Conservation (phyloP, 2,329 filamentous ascomycete genomes). For the Monosporascus ibericus region DNA sequence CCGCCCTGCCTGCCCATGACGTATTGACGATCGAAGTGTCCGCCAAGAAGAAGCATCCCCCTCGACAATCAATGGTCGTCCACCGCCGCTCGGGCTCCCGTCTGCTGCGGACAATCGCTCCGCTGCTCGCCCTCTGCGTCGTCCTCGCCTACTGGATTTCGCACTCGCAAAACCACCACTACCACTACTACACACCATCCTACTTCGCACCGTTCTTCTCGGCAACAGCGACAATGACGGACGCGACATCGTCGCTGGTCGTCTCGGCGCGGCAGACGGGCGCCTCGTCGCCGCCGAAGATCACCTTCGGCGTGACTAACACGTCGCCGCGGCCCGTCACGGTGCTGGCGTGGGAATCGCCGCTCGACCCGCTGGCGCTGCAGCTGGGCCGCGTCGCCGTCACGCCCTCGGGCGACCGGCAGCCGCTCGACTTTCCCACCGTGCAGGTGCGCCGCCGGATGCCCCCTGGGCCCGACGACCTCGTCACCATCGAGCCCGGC, state of each 20-base stretch:
- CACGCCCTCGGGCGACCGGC: constrained; percentile 20
- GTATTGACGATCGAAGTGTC: not conserved
- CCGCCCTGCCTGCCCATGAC: no score
- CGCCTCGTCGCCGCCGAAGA: constrained; percentile 22
- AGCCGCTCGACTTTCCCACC: constrained; percentile 30
- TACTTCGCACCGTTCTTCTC: no score
- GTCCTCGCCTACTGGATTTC: not conserved
- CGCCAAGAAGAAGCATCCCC: not conserved
- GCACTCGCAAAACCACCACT: not conserved
- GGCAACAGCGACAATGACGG: not conserved
- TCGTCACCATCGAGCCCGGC: constrained; percentile 34
- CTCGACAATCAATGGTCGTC: not conserved
- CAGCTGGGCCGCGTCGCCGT: constrained; percentile 36
- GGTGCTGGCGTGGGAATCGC: constrained; percentile 37
- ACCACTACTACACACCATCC: not conserved
- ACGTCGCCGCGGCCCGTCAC: constrained; percentile 31
- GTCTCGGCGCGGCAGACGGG: constrained; percentile 21
- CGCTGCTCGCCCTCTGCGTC: not conserved
- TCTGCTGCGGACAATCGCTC: not conserved
- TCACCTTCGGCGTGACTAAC: constrained; percentile 35
- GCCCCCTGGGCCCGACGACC: constrained; percentile 32
- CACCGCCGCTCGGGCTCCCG: not conserved
- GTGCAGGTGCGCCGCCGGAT: constrained; percentile 33
- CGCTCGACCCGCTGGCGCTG: constrained; percentile 37
- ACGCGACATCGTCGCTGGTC: constrained; percentile 16